Base-by-base conservation (phyloP, 768 basidiomycete species). In the Tubosaeta sp. region DNA sequence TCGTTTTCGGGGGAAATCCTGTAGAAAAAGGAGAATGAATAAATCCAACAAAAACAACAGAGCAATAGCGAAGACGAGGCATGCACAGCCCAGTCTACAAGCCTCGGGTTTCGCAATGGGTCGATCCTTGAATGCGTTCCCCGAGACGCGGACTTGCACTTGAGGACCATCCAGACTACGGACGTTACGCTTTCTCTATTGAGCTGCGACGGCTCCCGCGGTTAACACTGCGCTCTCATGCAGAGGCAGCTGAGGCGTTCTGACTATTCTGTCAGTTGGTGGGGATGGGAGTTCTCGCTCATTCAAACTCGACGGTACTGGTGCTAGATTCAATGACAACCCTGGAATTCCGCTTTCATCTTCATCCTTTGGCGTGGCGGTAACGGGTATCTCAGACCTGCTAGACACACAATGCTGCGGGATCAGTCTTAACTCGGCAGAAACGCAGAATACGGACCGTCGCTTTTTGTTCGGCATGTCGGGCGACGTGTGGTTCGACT, bases 381-480 rank as follows among this genome's bases (percentile, higher is more conserved):
- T 21, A 49, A n/a, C 35, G 5, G 61, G 57, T 51, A 60, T 59
- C 41, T 68, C 60, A 52, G 80, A 82, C 65, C 80, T 82, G 64
- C 54, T 60, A 39, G 62, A 60, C 62, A 62, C 55, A 58, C 55
- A 61, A 56, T 53, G 56, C 60, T 61, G 67, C 57, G 63, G 61
- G 52, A 54, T 65, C 59, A 69, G 62, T 54, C 55, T 48, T 52
- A 61, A 44, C 46, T 34, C 49, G 27, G n/a, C 3, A 25, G 13
- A 24, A 51, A 30, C 30, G 48, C 56, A 61, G 64, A 61, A 59
- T 60, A 83, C 83, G 72, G 73, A 88, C 86, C 85, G 84, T 81
- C 81, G 80, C 66, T 84, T 86, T 76, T 89, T 89, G 63, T 84
- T 84, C n/a, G 87, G 86, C 71, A 81, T 73, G 53, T 88, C 86